Base-by-base conservation (phyloP, 208 protist genomes). In the Acanthamoeba culbertsoni region DNA sequence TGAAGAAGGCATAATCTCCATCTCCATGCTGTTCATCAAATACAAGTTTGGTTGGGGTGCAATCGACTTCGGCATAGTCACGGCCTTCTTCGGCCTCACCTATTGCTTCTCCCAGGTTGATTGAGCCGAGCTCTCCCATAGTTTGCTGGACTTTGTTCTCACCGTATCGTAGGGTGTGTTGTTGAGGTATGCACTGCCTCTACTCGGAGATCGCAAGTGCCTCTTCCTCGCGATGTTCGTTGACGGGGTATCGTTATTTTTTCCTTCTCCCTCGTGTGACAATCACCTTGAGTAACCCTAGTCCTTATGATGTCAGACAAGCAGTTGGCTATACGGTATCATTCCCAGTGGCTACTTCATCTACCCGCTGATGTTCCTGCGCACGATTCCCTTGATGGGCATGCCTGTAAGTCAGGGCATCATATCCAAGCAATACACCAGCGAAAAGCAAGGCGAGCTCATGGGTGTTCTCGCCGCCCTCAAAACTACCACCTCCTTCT, bases 341-440 rank as follows among this genome's bases (percentile, higher is more conserved):
- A 33, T 89, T 14, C 46, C 46, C n/a, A 89, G 28, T 33, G 79
- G 79, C 31, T 89, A 23, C 35, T 89, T 65, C 55, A n/a, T 89
- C n/a, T 89, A 65, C n/a, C 79, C 79, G 4, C 42, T 89, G 31
- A 68, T 89, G 79, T 28, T 89, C 48, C 37, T 89, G n/a, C 79
- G 79, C n/a, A 89, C 48, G 23, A 5, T 89, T 20, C 48, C 79
- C 0, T 46, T 46, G 28, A 2, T 89, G 46, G 45, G 48, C 42
- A 89, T 68, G 79, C 55, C 55, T 18, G 51, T 89, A 4, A 68
- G 51, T 51, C 20, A 59, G 18, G 79, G 79, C 31, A 65, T 65
- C 28, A 89, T 89, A 45, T 89, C 79, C 46, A 59, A 89, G 55
- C 79, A 65, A n/a, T 89, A 89, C 79, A 33, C 23, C 18, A 28